These are phyloP conservation scores for Candida sanyiensis DNA, from an alignment of 805 yeast species.

Conservation along the genomic window DNA sequence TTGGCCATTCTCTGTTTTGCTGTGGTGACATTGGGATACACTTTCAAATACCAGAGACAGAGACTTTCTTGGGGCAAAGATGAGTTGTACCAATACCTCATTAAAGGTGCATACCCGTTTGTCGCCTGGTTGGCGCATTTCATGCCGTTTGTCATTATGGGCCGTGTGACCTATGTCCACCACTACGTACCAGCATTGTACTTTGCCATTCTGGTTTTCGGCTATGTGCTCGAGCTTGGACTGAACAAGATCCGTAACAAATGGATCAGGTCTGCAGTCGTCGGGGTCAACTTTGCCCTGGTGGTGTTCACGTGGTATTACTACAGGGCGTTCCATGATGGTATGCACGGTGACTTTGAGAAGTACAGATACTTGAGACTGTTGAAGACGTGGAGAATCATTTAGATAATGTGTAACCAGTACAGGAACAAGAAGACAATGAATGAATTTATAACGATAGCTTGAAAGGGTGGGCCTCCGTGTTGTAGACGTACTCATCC, in stretches of 20 bases:
- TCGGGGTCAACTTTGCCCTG: conserved; percentile 39
- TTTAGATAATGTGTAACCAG: not conserved
- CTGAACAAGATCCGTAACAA: conserved; percentile 19
- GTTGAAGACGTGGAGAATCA: conserved; percentile 48
- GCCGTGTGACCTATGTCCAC: conserved; percentile 94
- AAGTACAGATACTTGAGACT: conserved; percentile 48
- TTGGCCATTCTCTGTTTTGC: conserved; percentile 47
- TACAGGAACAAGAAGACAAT: no score
- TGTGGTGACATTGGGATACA: conserved; percentile 32
- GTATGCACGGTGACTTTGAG: conserved; percentile 58
- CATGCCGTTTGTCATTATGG: conserved; percentile 87
- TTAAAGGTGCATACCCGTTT: conserved; percentile 80
- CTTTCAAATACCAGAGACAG: conserved; percentile 70
- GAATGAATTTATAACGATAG: no score
- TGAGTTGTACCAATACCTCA: conserved; percentile 36
- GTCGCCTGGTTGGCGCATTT: conserved; percentile 87
- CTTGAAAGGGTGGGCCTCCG: conserved; percentile 57
- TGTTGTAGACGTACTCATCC: conserved; percentile 52
- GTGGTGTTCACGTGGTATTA: conserved; percentile 54
- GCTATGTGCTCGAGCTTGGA: conserved; percentile 26
- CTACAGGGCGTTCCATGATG: conserved; percentile 69
- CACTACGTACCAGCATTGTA: conserved; percentile 94
- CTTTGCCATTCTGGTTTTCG: conserved; percentile 76
- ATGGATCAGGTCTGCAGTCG: conserved; percentile 31
- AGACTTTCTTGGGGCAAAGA: conserved; percentile 37